phyloP scores from a whole-genome alignment of 2,329 filamentous ascomycete genomes.

The Aspergillus hortae region DNA sequence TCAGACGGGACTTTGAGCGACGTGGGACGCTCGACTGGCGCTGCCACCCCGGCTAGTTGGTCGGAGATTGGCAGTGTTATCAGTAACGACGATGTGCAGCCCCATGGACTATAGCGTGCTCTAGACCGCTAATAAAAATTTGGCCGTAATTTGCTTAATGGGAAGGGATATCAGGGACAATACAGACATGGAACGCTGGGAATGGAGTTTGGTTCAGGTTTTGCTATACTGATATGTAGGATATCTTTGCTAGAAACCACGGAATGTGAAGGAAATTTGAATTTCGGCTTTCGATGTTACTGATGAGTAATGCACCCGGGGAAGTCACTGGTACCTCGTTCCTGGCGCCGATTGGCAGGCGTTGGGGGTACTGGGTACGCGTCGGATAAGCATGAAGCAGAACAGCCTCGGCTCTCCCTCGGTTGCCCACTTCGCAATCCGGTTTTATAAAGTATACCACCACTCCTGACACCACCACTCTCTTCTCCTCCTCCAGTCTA shows the following conservation, averaged over 20 bases:
- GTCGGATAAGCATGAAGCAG: background rate
- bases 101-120: slow-evolving; percentile 19
- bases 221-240: background rate
- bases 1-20: slow-evolving; percentile 41
- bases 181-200: background rate
- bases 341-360: background rate
- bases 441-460: slow-evolving; percentile 1
- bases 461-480: background rate
- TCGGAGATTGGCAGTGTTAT: slow-evolving; percentile 44
- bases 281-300: background rate
- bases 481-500: slow-evolving; percentile 1
- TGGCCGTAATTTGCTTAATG: background rate
- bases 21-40: slow-evolving; percentile 24
- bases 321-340: background rate
- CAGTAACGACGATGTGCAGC: slow-evolving; percentile 37
- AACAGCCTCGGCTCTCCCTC: slow-evolving; percentile 12
- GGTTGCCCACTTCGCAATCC: slow-evolving; percentile 1
- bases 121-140: background rate
- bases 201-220: background rate
- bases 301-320: background rate
- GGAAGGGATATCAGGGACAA: background rate
- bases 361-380: background rate
- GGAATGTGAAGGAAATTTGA: background rate
- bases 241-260: background rate
- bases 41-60: slow-evolving; percentile 41